Evolutionary conservation across 2,329 filamentous ascomycete species (phyloP), one percentile per base, ranked within the genome.

Genomic region (Fusarium tanahbumbuense): DNA sequence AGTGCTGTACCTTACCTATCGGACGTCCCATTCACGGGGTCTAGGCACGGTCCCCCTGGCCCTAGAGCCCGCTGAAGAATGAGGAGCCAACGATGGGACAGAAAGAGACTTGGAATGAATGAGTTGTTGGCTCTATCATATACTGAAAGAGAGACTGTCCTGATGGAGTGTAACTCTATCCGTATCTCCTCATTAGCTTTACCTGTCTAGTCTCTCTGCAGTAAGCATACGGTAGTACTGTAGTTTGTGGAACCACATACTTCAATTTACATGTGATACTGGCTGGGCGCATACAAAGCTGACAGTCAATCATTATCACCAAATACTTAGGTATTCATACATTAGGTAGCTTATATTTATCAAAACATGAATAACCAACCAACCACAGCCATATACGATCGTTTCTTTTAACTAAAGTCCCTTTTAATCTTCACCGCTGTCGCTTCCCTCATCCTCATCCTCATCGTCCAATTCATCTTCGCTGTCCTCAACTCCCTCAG

Each of bases 401-500:
- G 22, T 27, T 25, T 34, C 34, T 37, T 23, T 46, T 18, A 22
- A 16, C 49, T 4, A 44, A 25, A 6, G n/a, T 25, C 18, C 15
- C 37, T 42, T 27, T 56, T 56, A 72, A 40, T 80, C 78, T 6
- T 78, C 78, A 25, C 79, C 79, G 1, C 81, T 79, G n/a, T 81
- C 81, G 6, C 78, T 79, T 1, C 81, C 79, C 71, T 80, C 78
- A 1, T 81, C 79, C 72, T 80, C 78, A 1, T 81, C 82, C 13
- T 82, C 83, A 32, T 80, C 80, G 18, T 81, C 85, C 44, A 80
- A 80, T 69, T 86, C 84, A 48, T 83, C 83, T 59, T 88, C 88
- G 75, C 85, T 88, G 20, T 88, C 88, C 73, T 89, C 89, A 46
- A 84, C 83, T 23, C 86, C 86, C 42, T 89, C 88, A 18, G 88